Conservation (phyloP, 768 basidiomycete species). For the Suillus cothurnatus region DNA sequence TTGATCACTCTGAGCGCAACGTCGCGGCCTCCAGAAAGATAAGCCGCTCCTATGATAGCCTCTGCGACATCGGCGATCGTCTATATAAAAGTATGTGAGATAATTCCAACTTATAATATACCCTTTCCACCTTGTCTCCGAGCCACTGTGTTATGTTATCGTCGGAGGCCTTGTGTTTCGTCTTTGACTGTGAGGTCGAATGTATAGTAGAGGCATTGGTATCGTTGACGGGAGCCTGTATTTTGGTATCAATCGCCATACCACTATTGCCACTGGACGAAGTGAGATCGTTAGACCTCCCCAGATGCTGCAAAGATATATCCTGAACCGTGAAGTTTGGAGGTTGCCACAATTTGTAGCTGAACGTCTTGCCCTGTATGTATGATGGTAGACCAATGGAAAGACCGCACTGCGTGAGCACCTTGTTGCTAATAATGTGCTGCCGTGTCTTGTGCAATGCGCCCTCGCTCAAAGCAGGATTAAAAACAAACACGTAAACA, state of each 20-base stretch:
- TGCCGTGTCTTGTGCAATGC: constrained; percentile 67
- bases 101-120: constrained; percentile 8
- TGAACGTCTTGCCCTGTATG: constrained; percentile 73
- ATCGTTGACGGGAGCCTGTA: not conserved
- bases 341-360: constrained; percentile 67
- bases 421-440: constrained; percentile 73
- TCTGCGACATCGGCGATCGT: constrained; percentile 84
- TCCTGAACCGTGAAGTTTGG: constrained; percentile 40
- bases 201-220: no score
- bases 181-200: not conserved
- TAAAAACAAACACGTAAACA: constrained; percentile 70
- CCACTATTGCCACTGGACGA: not conserved
- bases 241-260: not conserved
- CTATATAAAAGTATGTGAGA: constrained; percentile 45
- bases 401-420: constrained; percentile 56
- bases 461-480: constrained; percentile 66
- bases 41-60: constrained; percentile 83
- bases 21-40: constrained; percentile 71
- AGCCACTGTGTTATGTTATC: constrained; percentile 55
- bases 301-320: not conserved
- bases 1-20: constrained; percentile 65
- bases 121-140: constrained; percentile 69
- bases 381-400: constrained; percentile 66
- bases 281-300: not conserved
- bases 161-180: constrained; percentile 44